Conservation (phyloP, 2,329 filamentous ascomycete genomes). For the Hirsutella rhossiliensis region DNA sequence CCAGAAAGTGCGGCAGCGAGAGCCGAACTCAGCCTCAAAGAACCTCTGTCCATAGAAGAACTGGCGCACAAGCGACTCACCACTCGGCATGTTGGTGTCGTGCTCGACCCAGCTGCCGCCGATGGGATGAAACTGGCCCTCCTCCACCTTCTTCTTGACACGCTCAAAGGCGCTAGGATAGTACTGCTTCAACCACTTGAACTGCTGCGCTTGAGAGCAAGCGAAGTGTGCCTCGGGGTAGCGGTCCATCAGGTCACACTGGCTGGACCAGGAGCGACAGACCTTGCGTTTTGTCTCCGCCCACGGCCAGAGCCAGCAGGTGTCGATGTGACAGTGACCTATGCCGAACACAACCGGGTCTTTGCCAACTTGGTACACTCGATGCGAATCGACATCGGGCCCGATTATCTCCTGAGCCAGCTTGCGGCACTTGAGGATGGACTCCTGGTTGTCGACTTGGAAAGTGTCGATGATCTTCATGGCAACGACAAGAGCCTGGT, state of each 20-base stretch:
- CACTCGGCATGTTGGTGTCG: constrained; percentile 93
- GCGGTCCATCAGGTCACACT: constrained; percentile 87
- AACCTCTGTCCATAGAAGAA: constrained; percentile 93
- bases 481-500: constrained; percentile 70
- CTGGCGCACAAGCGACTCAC: constrained; percentile 85
- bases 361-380: constrained; percentile 69
- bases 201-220: constrained; percentile 91
- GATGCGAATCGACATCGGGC: constrained; percentile 64
- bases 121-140: constrained; percentile 86
- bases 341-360: constrained; percentile 75
- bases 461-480: constrained; percentile 88
- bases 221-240: constrained; percentile 91
- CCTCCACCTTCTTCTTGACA: constrained; percentile 81
- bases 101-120: constrained; percentile 98
- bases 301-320: constrained; percentile 97
- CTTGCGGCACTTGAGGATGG: constrained; percentile 67
- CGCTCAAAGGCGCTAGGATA: constrained; percentile 85
- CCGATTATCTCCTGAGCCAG: constrained; percentile 79
- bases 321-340: constrained; percentile 96
- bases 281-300: constrained; percentile 97
- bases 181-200: constrained; percentile 86
- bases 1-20: constrained; percentile 88
- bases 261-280: constrained; percentile 89
- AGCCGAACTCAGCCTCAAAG: constrained; percentile 86
- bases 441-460: constrained; percentile 65